Conservation (phyloP, 352 stramenopile species). For the Globisporangium cederbergense region DNA sequence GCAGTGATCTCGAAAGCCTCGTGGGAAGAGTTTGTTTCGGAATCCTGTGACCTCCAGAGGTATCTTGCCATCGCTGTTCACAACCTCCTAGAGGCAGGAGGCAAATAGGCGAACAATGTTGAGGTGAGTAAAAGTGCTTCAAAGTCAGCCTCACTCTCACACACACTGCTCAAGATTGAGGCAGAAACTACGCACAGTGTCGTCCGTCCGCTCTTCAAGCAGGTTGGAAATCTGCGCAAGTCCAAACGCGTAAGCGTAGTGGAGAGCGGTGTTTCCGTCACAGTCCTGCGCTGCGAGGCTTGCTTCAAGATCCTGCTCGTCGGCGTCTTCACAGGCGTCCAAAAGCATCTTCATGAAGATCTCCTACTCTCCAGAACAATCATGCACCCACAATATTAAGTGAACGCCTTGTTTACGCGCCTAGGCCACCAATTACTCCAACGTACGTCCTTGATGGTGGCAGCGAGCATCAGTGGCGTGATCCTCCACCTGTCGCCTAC, state of each 20-base stretch:
- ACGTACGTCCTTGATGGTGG: slow-evolving; percentile 27
- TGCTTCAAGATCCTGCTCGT: slow-evolving; percentile 16
- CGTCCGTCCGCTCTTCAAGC: slow-evolving; percentile 39
- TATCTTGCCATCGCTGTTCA: slow-evolving; percentile 34
- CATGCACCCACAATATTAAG: background rate
- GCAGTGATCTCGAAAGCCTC: background rate
- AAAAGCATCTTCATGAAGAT: slow-evolving; percentile 41
- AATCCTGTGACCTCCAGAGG: slow-evolving; percentile 45
- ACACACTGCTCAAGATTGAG: background rate
- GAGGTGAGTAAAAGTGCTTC: slow-evolving; percentile 15
- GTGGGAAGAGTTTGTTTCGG: slow-evolving; percentile 39
- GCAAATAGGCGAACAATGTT: background rate
- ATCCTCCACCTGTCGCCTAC: slow-evolving; percentile 52
- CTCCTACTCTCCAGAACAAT: slow-evolving; percentile 12
- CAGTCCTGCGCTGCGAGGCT: slow-evolving; percentile 27
- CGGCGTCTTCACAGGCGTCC: slow-evolving; percentile 14
- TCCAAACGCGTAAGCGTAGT: slow-evolving; percentile 71
- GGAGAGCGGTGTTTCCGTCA: slow-evolving; percentile 47
- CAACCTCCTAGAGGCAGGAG: slow-evolving; percentile 22
- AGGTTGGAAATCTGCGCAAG: slow-evolving; percentile 38
- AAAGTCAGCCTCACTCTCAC: background rate
- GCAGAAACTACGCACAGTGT: slow-evolving; percentile 18
- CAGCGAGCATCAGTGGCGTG: slow-evolving; percentile 60
- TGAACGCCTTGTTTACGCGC: background rate
- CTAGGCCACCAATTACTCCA: background rate